phyloP scores from a whole-genome alignment of 129 eudicot genomes.

The Artemisia tridentata region DNA sequence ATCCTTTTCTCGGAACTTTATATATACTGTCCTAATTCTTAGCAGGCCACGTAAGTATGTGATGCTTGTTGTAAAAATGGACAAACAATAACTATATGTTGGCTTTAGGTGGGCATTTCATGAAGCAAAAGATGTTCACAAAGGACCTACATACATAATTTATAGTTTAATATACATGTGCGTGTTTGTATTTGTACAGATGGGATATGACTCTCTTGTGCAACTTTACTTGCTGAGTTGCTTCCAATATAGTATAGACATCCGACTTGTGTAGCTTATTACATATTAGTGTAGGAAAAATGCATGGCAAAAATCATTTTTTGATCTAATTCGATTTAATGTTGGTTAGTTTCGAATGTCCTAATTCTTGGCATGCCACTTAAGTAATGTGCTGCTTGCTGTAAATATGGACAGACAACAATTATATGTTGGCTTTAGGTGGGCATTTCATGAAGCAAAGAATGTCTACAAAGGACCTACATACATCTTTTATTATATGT shows the following conservation, averaged over 20 bases:
- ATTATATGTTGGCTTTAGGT: slow-evolving; percentile 32
- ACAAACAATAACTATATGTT: slow-evolving; percentile 29
- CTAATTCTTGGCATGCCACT: no score
- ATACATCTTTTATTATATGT: slow-evolving; percentile 8
- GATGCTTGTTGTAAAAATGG: slow-evolving; percentile 43
- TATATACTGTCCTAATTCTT: slow-evolving; percentile 38
- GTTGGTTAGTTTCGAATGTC: no score
- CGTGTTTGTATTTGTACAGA: no score
- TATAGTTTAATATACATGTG: no score
- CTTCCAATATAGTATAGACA: no score
- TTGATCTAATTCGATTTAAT: no score
- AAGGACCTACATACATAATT: slow-evolving; percentile 18
- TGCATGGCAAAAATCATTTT: no score
- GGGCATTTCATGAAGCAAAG: slow-evolving; percentile 27
- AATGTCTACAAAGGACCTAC: slow-evolving; percentile 30
- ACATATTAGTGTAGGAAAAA: no score
- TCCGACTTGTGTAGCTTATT: no score
- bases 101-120: slow-evolving; percentile 43
- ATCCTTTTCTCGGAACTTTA: slow-evolving; percentile 4
- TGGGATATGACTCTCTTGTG: no score
- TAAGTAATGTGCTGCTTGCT: slow-evolving; percentile 24
- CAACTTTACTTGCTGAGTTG: no score
- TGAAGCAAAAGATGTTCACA: slow-evolving; percentile 30
- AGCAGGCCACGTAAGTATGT: slow-evolving; percentile 45
- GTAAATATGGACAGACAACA: slow-evolving; percentile 41